Base-by-base conservation (phyloP, 140 eudicot species). In the Ambrosia hybrid region DNA sequence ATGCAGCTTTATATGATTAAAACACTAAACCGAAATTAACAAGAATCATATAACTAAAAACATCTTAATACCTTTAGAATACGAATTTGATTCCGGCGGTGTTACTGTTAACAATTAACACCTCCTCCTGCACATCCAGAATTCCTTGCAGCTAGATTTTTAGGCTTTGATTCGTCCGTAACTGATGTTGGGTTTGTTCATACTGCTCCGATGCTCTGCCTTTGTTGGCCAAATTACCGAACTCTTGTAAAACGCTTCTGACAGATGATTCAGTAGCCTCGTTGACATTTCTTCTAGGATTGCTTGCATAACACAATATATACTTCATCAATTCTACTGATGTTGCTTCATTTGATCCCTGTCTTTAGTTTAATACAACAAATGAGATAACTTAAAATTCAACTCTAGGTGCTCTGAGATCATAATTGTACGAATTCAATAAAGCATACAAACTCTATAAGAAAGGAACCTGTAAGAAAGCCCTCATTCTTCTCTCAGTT, bases 271-370 rank as follows among this genome's bases (percentile, higher is more conserved):
- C 88, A 34, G 83, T 70, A 37, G 74, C 70, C 71, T 85, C 94
- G 41, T 57, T 68, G 37, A 53, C 74, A 45, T 57, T 75, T 65
- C 78, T 76, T 81, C 82, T 86, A n/a, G 86, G 88, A 78, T 81
- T 83, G 83, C 88, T 88, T 30, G 92, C 96, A 80, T 81, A 94
- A 85, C 94, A 90, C 72, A 94, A 63, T 73, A 94, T 55, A 63
- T 82, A 94, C 84, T 82, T 90, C 96, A 94, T 83, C 60, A 94
- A 83, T 66, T 90, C 99, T 59, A 85, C 83, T 43, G 79, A 70
- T 51, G 63, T 71, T 65, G 97, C 95, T 64, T 83, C 82, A 51
- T 83, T 84, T 65, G 83, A 61, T 73, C 84, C 97, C 77, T 9
- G 57, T 89, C 97, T 94, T 73, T 64, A 73, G 36, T 59, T 66